Base-by-base conservation (phyloP, 192 early-diverging fungal genomes). In the Linderina pennispora region DNA sequence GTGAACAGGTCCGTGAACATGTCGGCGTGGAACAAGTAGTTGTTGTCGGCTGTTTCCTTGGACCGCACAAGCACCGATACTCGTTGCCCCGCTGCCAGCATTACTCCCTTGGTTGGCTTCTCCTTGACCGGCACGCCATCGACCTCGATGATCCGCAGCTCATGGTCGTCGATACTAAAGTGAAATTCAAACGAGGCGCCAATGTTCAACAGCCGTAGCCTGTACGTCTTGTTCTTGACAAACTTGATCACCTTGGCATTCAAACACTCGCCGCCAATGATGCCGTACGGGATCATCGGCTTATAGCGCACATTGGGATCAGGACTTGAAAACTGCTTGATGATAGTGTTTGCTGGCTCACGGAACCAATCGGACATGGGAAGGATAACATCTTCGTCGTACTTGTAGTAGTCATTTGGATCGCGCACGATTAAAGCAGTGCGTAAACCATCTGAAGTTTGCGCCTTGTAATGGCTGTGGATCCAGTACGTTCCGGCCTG, bases 401-500 rank as follows among this genome's bases (percentile, higher is more conserved):
- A 80, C 36, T 52, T 39, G 45, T 80, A 77, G 18, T 73, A 74
- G 31, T 65, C 40, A 3, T 61, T 40, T 5, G 70, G 72, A 49
- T 80, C 66, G 48, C 83, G 65, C 45, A 92, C 68, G 41, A 89
- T 76, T 13, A 31, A 11, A 5, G 28, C 6, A 11, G 11, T 31
- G 28, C 28, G 28, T 5, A 31, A 11, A 8, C 28, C 90, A 36
- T 92, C 90, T 34, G 83, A 81, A 53, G 89, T 87, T 56, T 89
- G 86, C 20, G 66, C 77, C 23, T 50, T 54, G 26, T 48, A 68
- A 49, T 91, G 89, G n/a, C 79, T 69, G 47, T 91, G 89, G 39
- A 85, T 80, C 89, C 89, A 94, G 68, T 77, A 91, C 11, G 87
- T 90, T 22, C 91, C 91, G 28, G 74, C 57, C 47, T 91, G 83